These are phyloP conservation scores for Coelomomyces lativittatus DNA, from an alignment of 371 early-diverging fungal genomes.

Conservation along the genomic window DNA sequence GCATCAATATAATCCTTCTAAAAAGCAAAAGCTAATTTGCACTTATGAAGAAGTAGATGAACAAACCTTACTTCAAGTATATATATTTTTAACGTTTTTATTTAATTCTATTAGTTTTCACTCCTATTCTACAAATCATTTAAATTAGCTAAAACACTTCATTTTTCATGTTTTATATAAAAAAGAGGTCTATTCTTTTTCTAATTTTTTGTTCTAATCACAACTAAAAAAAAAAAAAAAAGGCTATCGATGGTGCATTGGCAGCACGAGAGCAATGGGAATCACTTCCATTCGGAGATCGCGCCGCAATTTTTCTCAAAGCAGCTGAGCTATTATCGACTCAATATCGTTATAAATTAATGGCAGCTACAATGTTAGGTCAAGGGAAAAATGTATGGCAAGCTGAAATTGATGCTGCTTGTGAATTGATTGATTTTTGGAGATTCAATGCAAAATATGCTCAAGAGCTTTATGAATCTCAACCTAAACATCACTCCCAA, in stretches of 20 bases:
- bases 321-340: slow-evolving; percentile 78
- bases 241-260: slow-evolving; percentile 79
- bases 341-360: slow-evolving; percentile 80
- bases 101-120: neutral
- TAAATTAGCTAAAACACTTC: too few relatives aligned
- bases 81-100: neutral
- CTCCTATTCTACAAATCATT: too few relatives aligned
- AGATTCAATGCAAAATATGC: slow-evolving; percentile 91
- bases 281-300: slow-evolving; percentile 78
- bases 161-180: too few relatives aligned
- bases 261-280: slow-evolving; percentile 76
- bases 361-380: slow-evolving; percentile 96
- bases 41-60: slow-evolving; percentile 64
- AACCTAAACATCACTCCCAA: slow-evolving; percentile 75
- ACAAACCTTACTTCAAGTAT: slow-evolving; percentile 4
- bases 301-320: slow-evolving; percentile 88
- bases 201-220: slow-evolving; percentile 1
- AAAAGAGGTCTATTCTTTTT: too few relatives aligned
- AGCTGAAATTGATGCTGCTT: slow-evolving; percentile 92
- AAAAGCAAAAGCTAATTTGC: slow-evolving; percentile 61
- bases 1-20: slow-evolving; percentile 62
- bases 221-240: too few relatives aligned
- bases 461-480: slow-evolving; percentile 74
- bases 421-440: slow-evolving; percentile 83
- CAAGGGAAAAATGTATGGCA: slow-evolving; percentile 98